Evolutionary conservation across 2,329 filamentous ascomycete genomes (phyloP), one percentile per base, ranked within the genome.

Genomic region (Ophiocordyceps camponoti-saundersi): DNA sequence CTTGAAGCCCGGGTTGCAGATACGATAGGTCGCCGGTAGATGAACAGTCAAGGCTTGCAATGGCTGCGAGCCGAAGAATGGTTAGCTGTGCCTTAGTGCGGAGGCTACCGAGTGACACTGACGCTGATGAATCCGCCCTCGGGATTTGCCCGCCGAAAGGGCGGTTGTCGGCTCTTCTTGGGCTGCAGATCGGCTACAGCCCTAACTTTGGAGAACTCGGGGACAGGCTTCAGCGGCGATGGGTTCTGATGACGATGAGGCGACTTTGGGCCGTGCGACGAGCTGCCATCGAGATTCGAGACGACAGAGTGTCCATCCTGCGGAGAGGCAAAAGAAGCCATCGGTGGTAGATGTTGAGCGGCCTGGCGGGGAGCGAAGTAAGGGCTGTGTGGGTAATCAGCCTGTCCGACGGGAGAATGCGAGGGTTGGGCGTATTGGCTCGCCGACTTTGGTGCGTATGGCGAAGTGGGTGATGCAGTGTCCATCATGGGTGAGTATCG

Each of bases 91-190:
- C n/a, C 18, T 4, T n/a, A n/a, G n/a, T n/a, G 16, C 13, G 15
- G 20, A 10, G 21, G 21, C 15, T 44, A 10, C 22, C 6, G 32
- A 22, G 18, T 16, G 29, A 40, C 16, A 61, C 85, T 67, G 73
- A 93, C 87, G 63, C 92, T 96, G 62, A 98, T 95, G 61, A 98
- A 98, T 44, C 92, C 92, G 46, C 92, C 92, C 61, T 98, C 92
- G 2, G 92, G 92, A 56, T 95, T 93, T 47, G 92, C 92, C 65
- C 92, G 80, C 56, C 92, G 79, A 61, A 94, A 96, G 1, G 87
- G 77, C 47, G 92, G 92, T 61, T 98, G 92, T 20, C 77, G 60
- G 63, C 90, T 95, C 61, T 92, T 79, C 60, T 82, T 85, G 42
- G 89, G 86, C 51, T 82, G 77, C 56, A 98, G 66, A 49, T 96